Percentiles rank a stretch among this genome's conserved stretches.
Evolutionary conservation across 192 early-diverging fungal species (phyloP).

Genomic region (Backusella psychrophila): DNA sequence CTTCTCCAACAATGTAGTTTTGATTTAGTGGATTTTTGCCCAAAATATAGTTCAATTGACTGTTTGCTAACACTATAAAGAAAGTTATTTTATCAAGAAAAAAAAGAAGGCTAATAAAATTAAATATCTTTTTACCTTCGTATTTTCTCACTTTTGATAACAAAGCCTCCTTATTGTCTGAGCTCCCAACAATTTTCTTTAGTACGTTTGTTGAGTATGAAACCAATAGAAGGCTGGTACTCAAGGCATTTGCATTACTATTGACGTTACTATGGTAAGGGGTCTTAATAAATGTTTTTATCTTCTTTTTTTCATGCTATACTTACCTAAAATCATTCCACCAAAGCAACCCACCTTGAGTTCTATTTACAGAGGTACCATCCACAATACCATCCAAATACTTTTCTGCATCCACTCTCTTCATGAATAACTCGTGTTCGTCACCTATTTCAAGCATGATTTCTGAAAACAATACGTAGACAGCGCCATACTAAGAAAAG

Average conservation of each 20-base stretch:
- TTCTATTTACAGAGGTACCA: conserved; percentile 15
- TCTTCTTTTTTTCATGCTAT: neutral
- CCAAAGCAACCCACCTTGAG: conserved; percentile 40
- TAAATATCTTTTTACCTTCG: neutral
- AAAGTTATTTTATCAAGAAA: too few species aligned
- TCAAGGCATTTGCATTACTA: conserved; percentile 4
- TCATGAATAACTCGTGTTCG: neutral
- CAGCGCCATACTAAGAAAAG: conserved; percentile 28
- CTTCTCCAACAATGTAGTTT: conserved; percentile 50
- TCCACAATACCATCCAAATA: conserved; percentile 33
- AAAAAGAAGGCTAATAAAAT: neutral
- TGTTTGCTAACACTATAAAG: conserved; percentile 18
- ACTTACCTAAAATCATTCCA: conserved; percentile 25
- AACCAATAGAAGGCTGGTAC: conserved; percentile 14
- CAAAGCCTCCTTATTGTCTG: conserved; percentile 5
- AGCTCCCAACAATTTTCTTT: conserved; percentile 25
- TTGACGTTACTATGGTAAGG: neutral
- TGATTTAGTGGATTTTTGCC: conserved; percentile 45
- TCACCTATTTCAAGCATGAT: conserved; percentile 17
- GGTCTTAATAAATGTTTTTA: neutral
- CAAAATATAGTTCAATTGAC: conserved; percentile 47
- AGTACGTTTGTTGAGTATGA: conserved; percentile 25
- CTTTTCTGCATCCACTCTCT: conserved; percentile 28
- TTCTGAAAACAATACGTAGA: conserved; percentile 43
- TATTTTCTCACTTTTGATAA: conserved; percentile 15